Evolutionary conservation across 176 grass and related monocot genomes (phyloP).

Genomic region (Bolboschoenus planiculmis): DNA sequence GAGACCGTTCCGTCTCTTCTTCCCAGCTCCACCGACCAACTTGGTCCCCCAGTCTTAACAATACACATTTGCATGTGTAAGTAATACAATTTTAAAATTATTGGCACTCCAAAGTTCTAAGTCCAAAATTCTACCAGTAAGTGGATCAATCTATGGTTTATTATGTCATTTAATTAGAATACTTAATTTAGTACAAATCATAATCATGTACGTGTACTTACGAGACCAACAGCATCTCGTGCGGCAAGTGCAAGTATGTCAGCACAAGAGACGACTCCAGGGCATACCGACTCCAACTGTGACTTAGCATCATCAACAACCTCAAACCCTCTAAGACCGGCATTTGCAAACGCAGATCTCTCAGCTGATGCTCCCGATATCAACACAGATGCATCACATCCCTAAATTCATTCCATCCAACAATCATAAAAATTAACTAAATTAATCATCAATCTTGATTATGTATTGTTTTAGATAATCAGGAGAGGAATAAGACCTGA

Average conservation of each 20-base stretch:
- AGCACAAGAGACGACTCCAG: conserved; percentile 64
- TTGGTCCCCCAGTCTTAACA: conserved; percentile 58
- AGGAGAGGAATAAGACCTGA: conserved; percentile 27
- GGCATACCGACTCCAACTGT: conserved; percentile 53
- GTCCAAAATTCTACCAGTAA: background rate
- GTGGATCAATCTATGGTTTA: background rate
- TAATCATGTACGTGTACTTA: conserved; percentile 12
- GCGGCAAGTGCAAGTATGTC: conserved; percentile 67
- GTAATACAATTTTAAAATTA: background rate
- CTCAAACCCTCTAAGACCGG: conserved; percentile 60
- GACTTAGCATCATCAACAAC: conserved; percentile 68
- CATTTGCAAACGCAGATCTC: conserved; percentile 50
- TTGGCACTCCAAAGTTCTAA: background rate
- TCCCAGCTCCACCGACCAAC: conserved; percentile 66
- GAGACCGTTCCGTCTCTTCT: conserved; percentile 75
- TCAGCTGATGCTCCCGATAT: conserved; percentile 54
- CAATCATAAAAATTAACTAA: background rate
- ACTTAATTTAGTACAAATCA: background rate
- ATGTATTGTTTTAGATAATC: background rate
- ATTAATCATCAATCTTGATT: background rate
- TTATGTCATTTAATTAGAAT: background rate
- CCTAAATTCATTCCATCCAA: conserved; percentile 26
- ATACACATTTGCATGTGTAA: background rate
- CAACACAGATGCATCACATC: conserved; percentile 68
- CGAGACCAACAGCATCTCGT: conserved; percentile 58